Percentiles rank a stretch among this genome's conserved stretches.
Evolutionary conservation across 2,329 filamentous ascomycete species (phyloP).

Genomic region (Paecilomyces dactylethromorphus): DNA sequence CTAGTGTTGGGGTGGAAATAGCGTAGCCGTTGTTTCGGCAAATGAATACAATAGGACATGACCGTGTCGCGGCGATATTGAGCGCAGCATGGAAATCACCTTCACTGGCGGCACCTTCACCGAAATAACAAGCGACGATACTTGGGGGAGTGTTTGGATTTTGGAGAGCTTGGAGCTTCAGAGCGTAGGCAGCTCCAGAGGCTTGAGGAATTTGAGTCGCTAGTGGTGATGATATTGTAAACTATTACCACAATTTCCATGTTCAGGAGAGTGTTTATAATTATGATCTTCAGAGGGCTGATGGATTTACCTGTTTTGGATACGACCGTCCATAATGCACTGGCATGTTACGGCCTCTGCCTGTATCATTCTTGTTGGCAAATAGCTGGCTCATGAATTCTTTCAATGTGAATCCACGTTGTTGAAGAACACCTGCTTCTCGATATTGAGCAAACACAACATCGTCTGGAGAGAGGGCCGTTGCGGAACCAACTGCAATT

Average conservation of each 20-base stretch:
- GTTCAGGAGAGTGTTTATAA: no score
- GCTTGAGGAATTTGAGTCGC: constrained; percentile 89
- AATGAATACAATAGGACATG: constrained; percentile 83
- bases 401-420: constrained; percentile 77
- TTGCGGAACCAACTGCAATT: constrained; percentile 81
- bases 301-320: constrained; percentile 65
- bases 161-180: constrained; percentile 72
- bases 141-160: constrained; percentile 62
- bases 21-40: constrained; percentile 92
- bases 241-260: constrained; percentile 37
- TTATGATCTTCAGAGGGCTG: background rate
- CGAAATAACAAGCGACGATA: constrained; percentile 79
- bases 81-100: constrained; percentile 88
- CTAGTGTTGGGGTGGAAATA: constrained; percentile 80
- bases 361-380: constrained; percentile 72
- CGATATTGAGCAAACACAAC: constrained; percentile 93
- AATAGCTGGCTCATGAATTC: constrained; percentile 97
- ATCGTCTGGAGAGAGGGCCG: constrained; percentile 74
- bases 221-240: constrained; percentile 78
- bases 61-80: constrained; percentile 82
- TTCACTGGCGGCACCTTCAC: constrained; percentile 83
- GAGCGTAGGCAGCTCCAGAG: constrained; percentile 75
- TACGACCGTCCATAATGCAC: constrained; percentile 87
- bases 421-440: constrained; percentile 83
- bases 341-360: constrained; percentile 89